These are phyloP conservation scores for Blastomyces emzantsi DNA, from an alignment of 2,329 filamentous ascomycete species.

Conservation along the genomic window DNA sequence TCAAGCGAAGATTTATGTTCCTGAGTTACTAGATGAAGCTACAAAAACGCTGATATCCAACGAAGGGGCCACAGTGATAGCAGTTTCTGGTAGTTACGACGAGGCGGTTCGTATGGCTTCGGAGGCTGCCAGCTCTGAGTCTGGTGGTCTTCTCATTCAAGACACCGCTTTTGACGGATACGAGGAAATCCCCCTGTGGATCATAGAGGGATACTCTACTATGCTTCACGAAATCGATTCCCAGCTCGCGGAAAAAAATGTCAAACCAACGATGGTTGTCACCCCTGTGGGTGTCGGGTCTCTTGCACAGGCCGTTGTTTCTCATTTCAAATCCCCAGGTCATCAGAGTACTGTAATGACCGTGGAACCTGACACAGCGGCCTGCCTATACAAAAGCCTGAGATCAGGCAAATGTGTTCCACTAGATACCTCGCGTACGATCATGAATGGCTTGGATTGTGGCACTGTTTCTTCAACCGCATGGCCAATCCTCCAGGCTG, in stretches of 20 bases:
- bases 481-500: slow-evolving; percentile 51
- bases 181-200: slow-evolving; percentile 59
- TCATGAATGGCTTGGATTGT: slow-evolving; percentile 68
- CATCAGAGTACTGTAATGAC: slow-evolving; percentile 44
- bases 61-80: slow-evolving; percentile 54
- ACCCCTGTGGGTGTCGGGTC: slow-evolving; percentile 65
- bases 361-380: slow-evolving; percentile 60
- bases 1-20: slow-evolving; percentile 53
- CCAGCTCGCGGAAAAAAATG: slow-evolving; percentile 43
- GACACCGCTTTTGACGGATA: slow-evolving; percentile 62
- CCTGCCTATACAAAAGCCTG: slow-evolving; percentile 45
- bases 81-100: slow-evolving; percentile 56
- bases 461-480: slow-evolving; percentile 58
- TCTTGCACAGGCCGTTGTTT: slow-evolving; percentile 59
- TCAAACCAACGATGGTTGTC: slow-evolving; percentile 43
- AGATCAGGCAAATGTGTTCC: slow-evolving; percentile 40
- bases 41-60: slow-evolving; percentile 48
- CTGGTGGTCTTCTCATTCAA: slow-evolving; percentile 51
- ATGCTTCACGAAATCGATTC: slow-evolving; percentile 60
- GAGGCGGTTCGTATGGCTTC: slow-evolving; percentile 46
- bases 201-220: slow-evolving; percentile 68
- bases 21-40: slow-evolving; percentile 45
- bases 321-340: slow-evolving; percentile 50
- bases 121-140: slow-evolving; percentile 28
- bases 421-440: slow-evolving; percentile 51